Conservation (phyloP, 345 rosid genomes). For the Boechera retrofracta region DNA sequence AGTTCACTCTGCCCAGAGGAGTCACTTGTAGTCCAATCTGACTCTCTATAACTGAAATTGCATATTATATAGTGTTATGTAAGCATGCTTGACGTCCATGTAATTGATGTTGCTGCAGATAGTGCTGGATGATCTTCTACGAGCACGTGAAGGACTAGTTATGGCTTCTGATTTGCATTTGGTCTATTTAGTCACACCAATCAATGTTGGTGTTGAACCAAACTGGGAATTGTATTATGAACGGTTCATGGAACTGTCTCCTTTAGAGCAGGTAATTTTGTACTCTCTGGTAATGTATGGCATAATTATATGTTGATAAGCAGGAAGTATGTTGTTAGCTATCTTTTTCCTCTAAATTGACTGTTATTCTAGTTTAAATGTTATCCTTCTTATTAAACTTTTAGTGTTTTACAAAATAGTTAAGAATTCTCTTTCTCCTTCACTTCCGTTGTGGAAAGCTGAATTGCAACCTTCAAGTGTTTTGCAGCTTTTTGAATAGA, state of each 20-base stretch:
- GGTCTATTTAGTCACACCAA: conserved; percentile 90
- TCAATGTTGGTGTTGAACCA: conserved; percentile 92
- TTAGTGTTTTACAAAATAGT: conserved; percentile 11
- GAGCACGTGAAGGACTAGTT: conserved; percentile 98
- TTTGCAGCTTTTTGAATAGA: conserved; percentile 14
- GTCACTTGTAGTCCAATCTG: conserved; percentile 69
- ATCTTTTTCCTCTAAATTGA: conserved; percentile 15
- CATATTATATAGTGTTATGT: conserved; percentile 16
- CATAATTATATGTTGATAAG: conserved; percentile 19
- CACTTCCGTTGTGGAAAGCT: conserved; percentile 5
- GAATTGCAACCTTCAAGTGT: conserved; percentile 22
- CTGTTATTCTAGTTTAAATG: conserved; percentile 17
- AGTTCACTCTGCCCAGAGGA: conserved; percentile 99
- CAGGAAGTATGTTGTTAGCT: conserved; percentile 23
- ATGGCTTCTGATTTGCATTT: conserved; percentile 97
- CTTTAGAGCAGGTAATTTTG: conserved; percentile 80
- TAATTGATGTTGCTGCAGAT: conserved; percentile 58
- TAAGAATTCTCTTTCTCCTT: conserved; percentile 19
- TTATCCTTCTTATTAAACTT: conserved; percentile 15
- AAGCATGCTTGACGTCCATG: conserved; percentile 30
- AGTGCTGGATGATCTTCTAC: conserved; percentile 92
- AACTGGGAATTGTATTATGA: conserved; percentile 95
- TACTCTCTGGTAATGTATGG: conserved; percentile 9
- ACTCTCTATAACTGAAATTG: conserved; percentile 32
- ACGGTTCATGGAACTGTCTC: conserved; percentile 85